Evolutionary conservation across 2,329 filamentous ascomycete species (phyloP).

Genomic region (Onygenales sp.): DNA sequence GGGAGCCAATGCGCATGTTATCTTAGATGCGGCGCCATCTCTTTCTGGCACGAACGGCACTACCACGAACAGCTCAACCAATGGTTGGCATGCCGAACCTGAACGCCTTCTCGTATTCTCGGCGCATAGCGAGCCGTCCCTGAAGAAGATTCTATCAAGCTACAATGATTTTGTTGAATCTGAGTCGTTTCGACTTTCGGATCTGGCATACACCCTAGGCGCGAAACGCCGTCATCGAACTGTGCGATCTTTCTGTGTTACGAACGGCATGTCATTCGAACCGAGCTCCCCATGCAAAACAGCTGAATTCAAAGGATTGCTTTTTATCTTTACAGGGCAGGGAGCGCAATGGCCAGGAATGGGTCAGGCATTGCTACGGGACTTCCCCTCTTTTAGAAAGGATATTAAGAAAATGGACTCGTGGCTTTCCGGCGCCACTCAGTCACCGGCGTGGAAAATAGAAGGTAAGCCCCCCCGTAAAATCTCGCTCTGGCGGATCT

Average conservation of each 20-base stretch:
- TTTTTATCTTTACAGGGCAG: slow-evolving; percentile 12
- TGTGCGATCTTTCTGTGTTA: slow-evolving; percentile 12
- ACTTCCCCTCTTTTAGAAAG: background rate
- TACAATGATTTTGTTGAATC: too few relatives aligned
- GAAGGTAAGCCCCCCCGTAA: background rate
- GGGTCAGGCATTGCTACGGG: background rate
- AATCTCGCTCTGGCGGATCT: background rate
- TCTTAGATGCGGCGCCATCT: slow-evolving; percentile 26
- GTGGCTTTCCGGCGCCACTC: background rate
- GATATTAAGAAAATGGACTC: background rate
- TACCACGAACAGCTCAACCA: background rate
- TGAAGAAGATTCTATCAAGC: slow-evolving; percentile 14
- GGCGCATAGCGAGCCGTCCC: slow-evolving; percentile 14
- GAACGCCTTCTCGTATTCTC: slow-evolving; percentile 15
- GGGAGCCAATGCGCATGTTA: slow-evolving; percentile 34
- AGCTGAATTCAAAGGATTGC: background rate
- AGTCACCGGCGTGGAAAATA: background rate
- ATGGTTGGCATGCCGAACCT: background rate
- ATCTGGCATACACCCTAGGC: slow-evolving; percentile 13
- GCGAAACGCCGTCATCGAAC: slow-evolving; percentile 11
- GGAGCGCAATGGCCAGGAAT: slow-evolving; percentile 10
- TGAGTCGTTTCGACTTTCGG: too few relatives aligned
- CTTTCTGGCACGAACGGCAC: background rate
- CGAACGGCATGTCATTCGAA: background rate
- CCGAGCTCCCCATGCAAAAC: background rate